These are phyloP conservation scores for Barnettozyma vustinii DNA, from an alignment of 805 yeast genomes.

Conservation along the genomic window DNA sequence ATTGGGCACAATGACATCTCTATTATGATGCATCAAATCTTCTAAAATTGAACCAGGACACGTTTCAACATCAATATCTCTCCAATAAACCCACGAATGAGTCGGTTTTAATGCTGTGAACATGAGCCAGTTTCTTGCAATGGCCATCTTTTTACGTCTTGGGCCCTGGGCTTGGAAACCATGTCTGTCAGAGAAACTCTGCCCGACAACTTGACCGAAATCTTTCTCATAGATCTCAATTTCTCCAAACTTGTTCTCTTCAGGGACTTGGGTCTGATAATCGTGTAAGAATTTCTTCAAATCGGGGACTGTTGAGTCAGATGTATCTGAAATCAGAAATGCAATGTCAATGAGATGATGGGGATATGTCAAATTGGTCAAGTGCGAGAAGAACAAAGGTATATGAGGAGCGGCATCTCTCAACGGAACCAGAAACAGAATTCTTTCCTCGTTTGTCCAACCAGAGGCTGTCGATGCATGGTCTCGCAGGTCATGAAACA, in stretches of 20 bases:
- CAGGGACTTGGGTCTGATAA: constrained; percentile 63
- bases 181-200: constrained; percentile 87
- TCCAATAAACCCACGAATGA: constrained; percentile 95
- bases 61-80: constrained; percentile 96
- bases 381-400: constrained; percentile 82
- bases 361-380: constrained; percentile 78
- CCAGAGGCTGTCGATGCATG: constrained; percentile 66
- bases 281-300: constrained; percentile 50
- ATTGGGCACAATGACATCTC: constrained; percentile 91
- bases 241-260: constrained; percentile 64
- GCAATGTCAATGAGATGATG: constrained; percentile 80
- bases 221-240: constrained; percentile 88
- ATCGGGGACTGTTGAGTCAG: constrained; percentile 77
- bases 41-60: constrained; percentile 80
- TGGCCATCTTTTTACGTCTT: constrained; percentile 89
- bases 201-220: constrained; percentile 91
- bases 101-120: constrained; percentile 83
- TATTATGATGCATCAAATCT: constrained; percentile 87
- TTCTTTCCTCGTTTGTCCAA: constrained; percentile 74
- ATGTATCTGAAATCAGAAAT: constrained; percentile 84
- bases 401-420: constrained; percentile 89
- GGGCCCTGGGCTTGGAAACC: constrained; percentile 97
- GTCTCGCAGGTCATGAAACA: constrained; percentile 66
- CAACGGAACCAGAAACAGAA: constrained; percentile 81
- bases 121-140: constrained; percentile 92